These are phyloP conservation scores for Trypanosomatidae sp. DNA, from an alignment of 208 protist genomes.

Conservation along the genomic window DNA sequence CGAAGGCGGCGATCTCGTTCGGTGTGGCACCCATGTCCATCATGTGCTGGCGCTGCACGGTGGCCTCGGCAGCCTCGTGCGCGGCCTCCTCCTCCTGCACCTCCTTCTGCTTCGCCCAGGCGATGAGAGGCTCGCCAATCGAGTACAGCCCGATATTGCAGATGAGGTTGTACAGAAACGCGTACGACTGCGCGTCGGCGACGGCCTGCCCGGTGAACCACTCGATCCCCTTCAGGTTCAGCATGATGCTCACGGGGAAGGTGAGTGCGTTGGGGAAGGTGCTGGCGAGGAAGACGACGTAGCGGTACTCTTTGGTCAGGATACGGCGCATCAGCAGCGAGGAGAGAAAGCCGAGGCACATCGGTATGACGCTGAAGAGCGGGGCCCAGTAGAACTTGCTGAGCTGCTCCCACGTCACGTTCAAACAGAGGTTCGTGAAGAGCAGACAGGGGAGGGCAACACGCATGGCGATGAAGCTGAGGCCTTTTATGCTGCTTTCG, in stretches of 20 bases:
- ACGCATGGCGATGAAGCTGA: slow-evolving; percentile 56
- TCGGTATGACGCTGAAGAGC: slow-evolving; percentile 43
- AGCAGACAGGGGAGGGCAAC: slow-evolving; percentile 75
- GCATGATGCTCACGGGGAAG: slow-evolving; percentile 50
- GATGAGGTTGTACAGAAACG: slow-evolving; percentile 78
- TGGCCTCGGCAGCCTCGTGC: no score
- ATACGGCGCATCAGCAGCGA: slow-evolving; percentile 30
- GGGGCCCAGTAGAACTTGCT: slow-evolving; percentile 62
- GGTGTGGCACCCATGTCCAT: background rate
- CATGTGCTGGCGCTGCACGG: slow-evolving; percentile 1
- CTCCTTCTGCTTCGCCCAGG: slow-evolving; percentile 21
- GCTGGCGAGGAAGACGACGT: slow-evolving; percentile 50
- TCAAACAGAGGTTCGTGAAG: slow-evolving; percentile 63
- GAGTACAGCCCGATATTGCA: slow-evolving; percentile 60
- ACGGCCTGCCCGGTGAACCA: slow-evolving; percentile 39
- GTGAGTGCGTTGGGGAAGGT: slow-evolving; percentile 77
- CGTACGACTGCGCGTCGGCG: slow-evolving; percentile 45
- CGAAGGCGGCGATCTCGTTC: slow-evolving; percentile 6
- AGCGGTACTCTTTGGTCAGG: slow-evolving; percentile 44
- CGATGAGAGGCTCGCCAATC: slow-evolving; percentile 49
- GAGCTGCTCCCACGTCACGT: slow-evolving; percentile 56
- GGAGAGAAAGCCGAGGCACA: slow-evolving; percentile 33
- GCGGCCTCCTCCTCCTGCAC: slow-evolving; percentile 14
- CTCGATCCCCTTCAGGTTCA: slow-evolving; percentile 56
- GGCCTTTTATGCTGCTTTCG: slow-evolving; percentile 39